Conservation (phyloP, 768 basidiomycete species). For the Tricholoma flavovirens region DNA sequence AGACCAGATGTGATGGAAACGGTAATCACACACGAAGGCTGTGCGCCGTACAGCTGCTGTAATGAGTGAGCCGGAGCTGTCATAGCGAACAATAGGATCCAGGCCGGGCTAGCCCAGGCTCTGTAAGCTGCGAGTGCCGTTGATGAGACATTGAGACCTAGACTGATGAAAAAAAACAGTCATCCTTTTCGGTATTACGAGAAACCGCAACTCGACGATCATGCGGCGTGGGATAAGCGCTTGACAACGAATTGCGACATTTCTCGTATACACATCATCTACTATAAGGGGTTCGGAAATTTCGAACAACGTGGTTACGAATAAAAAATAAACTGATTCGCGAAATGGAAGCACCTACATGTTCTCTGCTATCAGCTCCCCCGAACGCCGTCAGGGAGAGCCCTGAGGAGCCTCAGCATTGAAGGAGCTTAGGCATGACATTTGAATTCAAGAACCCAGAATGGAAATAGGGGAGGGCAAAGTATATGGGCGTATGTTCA, state of each 20-base stretch:
- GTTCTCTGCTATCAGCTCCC: neutral
- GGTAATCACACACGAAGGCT: slow-evolving; percentile 4
- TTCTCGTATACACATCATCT: too few species aligned
- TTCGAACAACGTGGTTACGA: neutral
- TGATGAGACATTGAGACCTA: neutral
- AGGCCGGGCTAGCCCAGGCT: too few species aligned
- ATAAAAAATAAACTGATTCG: neutral
- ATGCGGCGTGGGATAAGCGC: neutral
- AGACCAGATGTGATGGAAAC: slow-evolving; percentile 4
- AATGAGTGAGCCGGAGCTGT: neutral
- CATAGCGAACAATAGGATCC: too few species aligned
- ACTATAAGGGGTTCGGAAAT: too few species aligned
- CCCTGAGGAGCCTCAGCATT: too few species aligned
- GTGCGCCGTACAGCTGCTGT: neutral
- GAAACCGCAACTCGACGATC: neutral
- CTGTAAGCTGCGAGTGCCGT: neutral
- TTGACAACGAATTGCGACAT: neutral
- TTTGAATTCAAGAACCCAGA: neutral
- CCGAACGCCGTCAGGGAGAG: too few species aligned
- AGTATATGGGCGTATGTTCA: neutral
- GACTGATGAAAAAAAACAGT: neutral
- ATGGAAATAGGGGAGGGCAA: neutral
- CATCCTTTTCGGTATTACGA: neutral
- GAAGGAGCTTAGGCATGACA: neutral
- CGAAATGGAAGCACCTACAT: neutral